Conservation (phyloP, 306 rosid genomes). For the Oxytropis ochrocephala region DNA sequence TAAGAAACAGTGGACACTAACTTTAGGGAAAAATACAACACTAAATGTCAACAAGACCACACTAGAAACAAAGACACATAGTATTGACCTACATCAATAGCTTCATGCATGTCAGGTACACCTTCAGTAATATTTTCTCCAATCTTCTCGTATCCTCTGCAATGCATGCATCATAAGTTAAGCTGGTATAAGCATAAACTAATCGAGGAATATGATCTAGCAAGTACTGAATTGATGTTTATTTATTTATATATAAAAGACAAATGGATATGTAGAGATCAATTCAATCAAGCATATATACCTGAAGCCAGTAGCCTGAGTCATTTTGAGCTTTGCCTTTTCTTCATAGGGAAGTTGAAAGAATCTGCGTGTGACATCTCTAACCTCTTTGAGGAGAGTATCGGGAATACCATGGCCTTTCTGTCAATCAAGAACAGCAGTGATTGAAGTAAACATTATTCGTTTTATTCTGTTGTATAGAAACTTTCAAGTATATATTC, state of each 20-base stretch:
- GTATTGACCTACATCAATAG: conserved; percentile 68
- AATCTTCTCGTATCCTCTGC: conserved; percentile 75
- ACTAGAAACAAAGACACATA: neutral
- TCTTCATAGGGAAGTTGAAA: conserved; percentile 78
- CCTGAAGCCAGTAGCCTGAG: conserved; percentile 68
- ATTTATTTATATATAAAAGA: neutral
- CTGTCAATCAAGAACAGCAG: conserved; percentile 40
- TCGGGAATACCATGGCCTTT: conserved; percentile 78
- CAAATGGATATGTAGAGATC: neutral
- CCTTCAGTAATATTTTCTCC: conserved; percentile 86
- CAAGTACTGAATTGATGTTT: conserved; percentile 11
- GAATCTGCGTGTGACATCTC: conserved; percentile 45
- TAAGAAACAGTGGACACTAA: neutral
- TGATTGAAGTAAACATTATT: neutral
- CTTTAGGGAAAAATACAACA: no score
- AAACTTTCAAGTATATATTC: no score
- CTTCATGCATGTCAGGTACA: conserved; percentile 84
- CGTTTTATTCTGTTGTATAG: no score
- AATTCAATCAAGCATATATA: conserved; percentile 27
- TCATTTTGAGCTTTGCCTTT: conserved; percentile 65
- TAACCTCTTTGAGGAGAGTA: conserved; percentile 54
- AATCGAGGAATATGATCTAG: neutral
- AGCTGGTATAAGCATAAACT: conserved; percentile 16
- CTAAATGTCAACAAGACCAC: no score
- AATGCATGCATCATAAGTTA: conserved; percentile 35